Evolutionary conservation across 148 eudicot genomes (phyloP).

Genomic region (Linanthus parryae): DNA sequence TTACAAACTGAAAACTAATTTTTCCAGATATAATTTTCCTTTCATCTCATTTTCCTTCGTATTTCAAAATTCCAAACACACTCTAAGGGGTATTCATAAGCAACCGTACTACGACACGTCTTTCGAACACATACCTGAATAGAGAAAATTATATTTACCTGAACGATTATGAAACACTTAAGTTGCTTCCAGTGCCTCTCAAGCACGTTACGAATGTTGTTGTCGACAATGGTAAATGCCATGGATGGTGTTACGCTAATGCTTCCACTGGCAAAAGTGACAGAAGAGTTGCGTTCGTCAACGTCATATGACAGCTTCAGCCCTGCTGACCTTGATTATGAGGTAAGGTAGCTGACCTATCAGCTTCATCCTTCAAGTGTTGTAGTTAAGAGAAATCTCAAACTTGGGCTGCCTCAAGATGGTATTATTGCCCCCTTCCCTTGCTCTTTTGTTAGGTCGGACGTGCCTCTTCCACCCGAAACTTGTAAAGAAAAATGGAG

Average conservation of each 20-base stretch:
- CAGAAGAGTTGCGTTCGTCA: constrained; percentile 88
- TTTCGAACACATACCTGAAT: too few species aligned
- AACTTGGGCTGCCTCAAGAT: constrained; percentile 65
- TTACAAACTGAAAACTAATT: too few species aligned
- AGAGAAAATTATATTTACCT: constrained; percentile 38
- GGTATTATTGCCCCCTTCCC: constrained; percentile 54
- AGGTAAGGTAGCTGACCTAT: constrained; percentile 48
- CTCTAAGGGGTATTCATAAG: too few species aligned
- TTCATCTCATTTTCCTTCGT: too few species aligned
- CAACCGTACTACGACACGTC: too few species aligned
- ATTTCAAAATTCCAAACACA: too few species aligned
- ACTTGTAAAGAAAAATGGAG: too few species aligned
- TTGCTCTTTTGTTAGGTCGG: constrained; percentile 50
- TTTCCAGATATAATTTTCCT: too few species aligned
- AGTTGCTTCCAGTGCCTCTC: constrained; percentile 80
- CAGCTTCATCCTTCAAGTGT: constrained; percentile 52
- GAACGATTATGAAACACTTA: constrained; percentile 61
- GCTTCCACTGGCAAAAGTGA: constrained; percentile 85
- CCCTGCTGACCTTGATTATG: constrained; percentile 52
- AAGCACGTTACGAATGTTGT: constrained; percentile 57
- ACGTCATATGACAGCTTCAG: constrained; percentile 89
- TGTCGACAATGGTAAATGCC: constrained; percentile 42
- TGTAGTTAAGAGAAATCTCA: constrained; percentile 59
- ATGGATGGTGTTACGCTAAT: constrained; percentile 53
- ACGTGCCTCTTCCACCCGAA: too few species aligned